Base-by-base conservation (phyloP, 257 asterid genomes). In the Capsicum pubescens region DNA sequence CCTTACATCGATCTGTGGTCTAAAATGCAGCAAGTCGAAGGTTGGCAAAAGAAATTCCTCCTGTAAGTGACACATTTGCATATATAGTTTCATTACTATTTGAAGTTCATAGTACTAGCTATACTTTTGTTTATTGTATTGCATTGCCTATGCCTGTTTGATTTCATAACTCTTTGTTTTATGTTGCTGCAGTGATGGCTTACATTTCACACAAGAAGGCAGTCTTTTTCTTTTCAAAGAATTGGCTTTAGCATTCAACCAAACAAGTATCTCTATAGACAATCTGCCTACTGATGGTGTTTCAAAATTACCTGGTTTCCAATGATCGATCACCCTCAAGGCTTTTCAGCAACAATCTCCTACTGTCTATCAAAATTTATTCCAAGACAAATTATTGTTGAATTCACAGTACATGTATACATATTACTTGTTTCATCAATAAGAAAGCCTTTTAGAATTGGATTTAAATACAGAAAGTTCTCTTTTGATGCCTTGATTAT, bases 1-100 rank as follows among this genome's bases (percentile, higher is more conserved):
- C 97, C 97, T 83, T 94, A 91, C 5, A 46, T 96, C 85, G 86
- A 93, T 89, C 88, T 96, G 15, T 96, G 99, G 99, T 90, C 98
- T 84, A 93, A 91, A 87, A 94, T 96, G 98, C 98, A 96, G 89
- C 93, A 96, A 89, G 87, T 90, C 7, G 87, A 84, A 17, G 91
- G 91, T 64, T 94, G 99, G 99, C 92, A 92, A 90, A 89, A 85
- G 86, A 94, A 81, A 50, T 90, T 89, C 84, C 87, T 91, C 84
- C 85, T 89, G 94, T 85, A 60, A 78, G 88, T 87, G 57, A 59
- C 69, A 12, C 32, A 17, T 39, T 39, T 39, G 44, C 44, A 39
- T 39, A 39, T 39, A 39, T 39, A 39, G 44, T 39, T 39, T 39
- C 44, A 39, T 8, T 50, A 35, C 60, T 15, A 44, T 0, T 44